These are phyloP conservation scores for Verticillium dahliae DNA, from an alignment of 2,329 filamentous ascomycete species.

Conservation along the genomic window DNA sequence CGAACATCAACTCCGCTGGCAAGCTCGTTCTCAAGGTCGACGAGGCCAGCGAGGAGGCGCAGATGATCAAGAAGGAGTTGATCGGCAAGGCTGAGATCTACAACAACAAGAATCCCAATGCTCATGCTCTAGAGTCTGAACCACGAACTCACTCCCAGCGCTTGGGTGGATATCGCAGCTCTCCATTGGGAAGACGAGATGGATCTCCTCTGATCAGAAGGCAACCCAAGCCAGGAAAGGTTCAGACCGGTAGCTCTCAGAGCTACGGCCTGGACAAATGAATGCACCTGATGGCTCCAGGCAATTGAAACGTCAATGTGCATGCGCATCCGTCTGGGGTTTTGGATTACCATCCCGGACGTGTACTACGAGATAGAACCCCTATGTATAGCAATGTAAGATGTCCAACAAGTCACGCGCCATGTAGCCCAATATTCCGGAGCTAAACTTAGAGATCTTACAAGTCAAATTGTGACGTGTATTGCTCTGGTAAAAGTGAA, in stretches of 20 bases:
- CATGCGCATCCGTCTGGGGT: neutral
- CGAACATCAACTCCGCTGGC: slow-evolving; percentile 42
- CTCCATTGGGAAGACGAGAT: neutral
- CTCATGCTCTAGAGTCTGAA: neutral
- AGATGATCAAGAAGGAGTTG: slow-evolving; percentile 40
- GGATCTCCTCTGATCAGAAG: neutral
- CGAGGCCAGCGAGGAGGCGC: slow-evolving; percentile 29
- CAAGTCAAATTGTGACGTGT: too few relatives aligned
- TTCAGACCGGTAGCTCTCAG: neutral
- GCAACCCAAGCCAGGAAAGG: neutral
- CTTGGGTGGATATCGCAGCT: neutral
- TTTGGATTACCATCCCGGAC: neutral
- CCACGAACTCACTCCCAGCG: neutral
- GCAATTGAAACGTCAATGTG: neutral
- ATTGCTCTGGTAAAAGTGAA: too few relatives aligned
- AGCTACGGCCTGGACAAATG: neutral
- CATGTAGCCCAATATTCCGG: too few relatives aligned
- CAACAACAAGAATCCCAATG: slow-evolving; percentile 9
- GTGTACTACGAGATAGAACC: slow-evolving; percentile 1
- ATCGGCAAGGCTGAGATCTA: slow-evolving; percentile 27
- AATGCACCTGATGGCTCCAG: too few relatives aligned
- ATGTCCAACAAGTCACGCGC: neutral
- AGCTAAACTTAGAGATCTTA: too few relatives aligned
- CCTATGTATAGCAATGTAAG: slow-evolving; percentile 3
- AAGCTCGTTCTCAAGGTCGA: slow-evolving; percentile 37